Evolutionary conservation across 2,329 filamentous ascomycete species (phyloP), one percentile per base, ranked within the genome.

Genomic region (Botrytis hyacinthi): DNA sequence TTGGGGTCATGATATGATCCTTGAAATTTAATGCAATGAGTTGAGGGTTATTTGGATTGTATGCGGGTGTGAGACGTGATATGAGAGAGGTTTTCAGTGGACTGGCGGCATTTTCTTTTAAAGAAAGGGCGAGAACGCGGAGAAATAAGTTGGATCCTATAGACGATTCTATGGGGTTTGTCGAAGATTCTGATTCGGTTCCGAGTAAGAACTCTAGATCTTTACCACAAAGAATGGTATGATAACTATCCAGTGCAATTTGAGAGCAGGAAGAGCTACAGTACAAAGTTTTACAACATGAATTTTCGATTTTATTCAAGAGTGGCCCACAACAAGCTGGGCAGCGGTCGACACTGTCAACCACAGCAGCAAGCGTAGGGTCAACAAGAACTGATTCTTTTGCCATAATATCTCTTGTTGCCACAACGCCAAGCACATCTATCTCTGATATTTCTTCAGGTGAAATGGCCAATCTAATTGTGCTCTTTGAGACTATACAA

Each of bases 11-110:
- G 54, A 82, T 75, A n/a, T 80, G 78, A 65, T 80, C 79, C 26
- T 40, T 57, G 42, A 81, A 77, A 12, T 78, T 80, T 73, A 81
- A 81, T 51, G 79, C 78, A 57, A 80, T 78, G 12, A 79, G 76
- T 62, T 76, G 75, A 8, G 77, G 76, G 26, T 80, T 74, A 7
- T 76, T 73, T 59, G 77, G 74, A 48, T 76, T 76, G 29, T 80
- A 78, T 1, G 80, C 77, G 1, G 81, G 78, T 22, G 80, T 79
- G 16, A 82, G 77, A 20, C 80, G 76, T 14, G 78, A 76, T 22
- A 81, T 75, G 46, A 81, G 66, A 26, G 78, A 76, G 29, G 78
- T 79, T 26, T 79, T 75, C 4, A 82, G 62, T 1, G 80, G 80
- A 35, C 79, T 78, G 5, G 74, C 70, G 2, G 74, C 54, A 7